Base-by-base conservation (phyloP, 306 rosid species). In the Fagus sylvatica region DNA sequence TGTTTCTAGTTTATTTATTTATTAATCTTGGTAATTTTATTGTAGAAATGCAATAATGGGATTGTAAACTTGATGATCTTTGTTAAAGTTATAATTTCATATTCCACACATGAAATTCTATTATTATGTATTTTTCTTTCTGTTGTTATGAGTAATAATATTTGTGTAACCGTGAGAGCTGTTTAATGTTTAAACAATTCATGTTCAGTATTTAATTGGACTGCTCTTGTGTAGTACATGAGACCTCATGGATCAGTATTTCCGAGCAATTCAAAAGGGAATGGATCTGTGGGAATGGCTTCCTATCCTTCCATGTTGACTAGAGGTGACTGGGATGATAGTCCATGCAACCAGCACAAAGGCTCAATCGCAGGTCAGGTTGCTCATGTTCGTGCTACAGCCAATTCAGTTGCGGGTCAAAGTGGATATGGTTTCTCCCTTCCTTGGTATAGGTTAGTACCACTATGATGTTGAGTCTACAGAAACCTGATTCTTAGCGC, bases 361-460 rank as follows among this genome's bases (percentile, higher is more conserved):
- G 77, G 49, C 15, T 74, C 83, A 48, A 78, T 33, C 73, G 59
- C 86, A 7, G 15, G 53, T 43, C 82, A 81, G 59, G 74, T 76
- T 70, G 76, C 66, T 39, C 22, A n/a, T 1, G 4, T 30, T 70
- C 34, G 75, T 30, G 55, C 76, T 78, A 62, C 74, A n/a, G 74
- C 82, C 22, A 81, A 74, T 76, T 61, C 57, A 1, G 67, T 19
- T 76, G 62, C 61, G 66, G 33, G 51, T 75, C 88, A 49, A 53
- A 72, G 79, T 51, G 86, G 89, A 87, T 80, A 36, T 74, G 86
- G 89, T 59, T 85, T 83, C 2, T 81, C 71, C 41, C 90, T 86
- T 86, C 97, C 94, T 74, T 83, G 94, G 92, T 70, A 86, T 75
- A 80, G 96, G 93, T 89, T 28, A 85, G 96, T 84, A 48, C 40